Evolutionary conservation across 73 alveolate genomes (phyloP).

Genomic region (Symbiodinium natans): DNA sequence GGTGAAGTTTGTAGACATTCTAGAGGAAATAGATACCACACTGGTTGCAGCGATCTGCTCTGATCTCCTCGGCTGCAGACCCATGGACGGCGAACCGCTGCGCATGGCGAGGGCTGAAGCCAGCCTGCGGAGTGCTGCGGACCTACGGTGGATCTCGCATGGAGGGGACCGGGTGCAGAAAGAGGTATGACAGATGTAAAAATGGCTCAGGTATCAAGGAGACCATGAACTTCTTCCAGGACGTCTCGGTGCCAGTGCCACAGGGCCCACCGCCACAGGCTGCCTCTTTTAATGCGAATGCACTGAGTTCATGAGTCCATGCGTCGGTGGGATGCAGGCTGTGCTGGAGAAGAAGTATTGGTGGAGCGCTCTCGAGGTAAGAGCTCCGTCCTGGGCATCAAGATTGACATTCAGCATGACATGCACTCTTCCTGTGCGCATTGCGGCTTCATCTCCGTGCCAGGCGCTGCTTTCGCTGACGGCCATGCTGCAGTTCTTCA

Average conservation of each 20-base stretch:
- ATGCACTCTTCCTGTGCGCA: too few species aligned
- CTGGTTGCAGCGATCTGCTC: too few species aligned
- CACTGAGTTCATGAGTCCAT: too few species aligned
- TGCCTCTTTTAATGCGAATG: not conserved
- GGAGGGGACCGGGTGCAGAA: not conserved
- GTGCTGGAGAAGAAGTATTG: constrained; percentile 60
- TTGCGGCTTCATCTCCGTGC: not conserved
- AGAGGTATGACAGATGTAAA: not conserved
- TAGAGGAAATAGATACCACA: too few species aligned
- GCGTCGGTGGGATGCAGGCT: not conserved
- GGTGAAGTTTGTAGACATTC: too few species aligned
- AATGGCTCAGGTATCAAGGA: not conserved
- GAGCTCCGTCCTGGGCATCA: too few species aligned
- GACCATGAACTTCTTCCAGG: not conserved
- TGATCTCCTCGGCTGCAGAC: too few species aligned
- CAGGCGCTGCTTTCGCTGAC: constrained; percentile 28
- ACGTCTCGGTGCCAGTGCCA: constrained; percentile 83
- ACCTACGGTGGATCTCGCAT: not conserved
- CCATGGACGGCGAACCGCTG: constrained; percentile 22
- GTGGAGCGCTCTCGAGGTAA: constrained; percentile 35
- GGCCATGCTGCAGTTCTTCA: constrained; percentile 38
- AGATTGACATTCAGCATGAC: too few species aligned
- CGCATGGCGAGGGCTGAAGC: constrained; percentile 7
- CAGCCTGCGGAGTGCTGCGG: not conserved
- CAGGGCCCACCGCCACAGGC: constrained; percentile 93